Base-by-base conservation (phyloP, 257 asterid species). In the Capsicum baccatum region DNA sequence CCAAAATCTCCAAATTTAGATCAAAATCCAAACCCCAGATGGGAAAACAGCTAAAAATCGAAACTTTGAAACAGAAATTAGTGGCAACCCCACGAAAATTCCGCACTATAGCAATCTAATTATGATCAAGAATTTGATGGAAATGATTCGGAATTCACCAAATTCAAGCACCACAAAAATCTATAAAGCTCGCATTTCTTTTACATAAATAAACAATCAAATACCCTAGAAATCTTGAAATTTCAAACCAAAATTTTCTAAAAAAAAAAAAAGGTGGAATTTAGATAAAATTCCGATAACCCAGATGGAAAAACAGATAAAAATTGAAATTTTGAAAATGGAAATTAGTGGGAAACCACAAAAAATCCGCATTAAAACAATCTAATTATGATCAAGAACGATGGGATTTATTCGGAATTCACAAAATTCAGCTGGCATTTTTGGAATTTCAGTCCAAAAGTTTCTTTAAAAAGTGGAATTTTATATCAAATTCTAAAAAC, bases 51-150 rank as follows among this genome's bases (percentile, higher is more conserved):
- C 79, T 16, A 15, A 54, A 68, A 52, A 66, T 66, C 44, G 10
- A 52, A 39, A 39, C 80, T 70, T 81, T 14, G 44, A 52, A 21
- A 19, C 56, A 35, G 14, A 56, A 52, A 66, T 66, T 17, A 67
- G 79, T 11, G 21, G 3, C 13, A 63, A 82, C 11, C 79, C 54
- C 63, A 66, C 52, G 33, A 48, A 16, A 15, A 44, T 1, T 37
- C 76, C 8, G 8, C 26, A n/a, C 73, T 14, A 50, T 0, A 81
- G 62, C 42, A 81, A 54, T 15, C 50, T 14, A 55, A 78, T 17
- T 15, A 54, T 78, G 66, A 78, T 54, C 82, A 78, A 78, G 52
- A 44, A 71, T 39, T 69, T 70, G 39, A 47, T 44, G 54, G 6
- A 54, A 48, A 39, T 47, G 39, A 54, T 50, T 48, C 9, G 26